phyloP scores from a whole-genome alignment of 805 yeast genomes.

The Scheffersomyces coipomensis region DNA sequence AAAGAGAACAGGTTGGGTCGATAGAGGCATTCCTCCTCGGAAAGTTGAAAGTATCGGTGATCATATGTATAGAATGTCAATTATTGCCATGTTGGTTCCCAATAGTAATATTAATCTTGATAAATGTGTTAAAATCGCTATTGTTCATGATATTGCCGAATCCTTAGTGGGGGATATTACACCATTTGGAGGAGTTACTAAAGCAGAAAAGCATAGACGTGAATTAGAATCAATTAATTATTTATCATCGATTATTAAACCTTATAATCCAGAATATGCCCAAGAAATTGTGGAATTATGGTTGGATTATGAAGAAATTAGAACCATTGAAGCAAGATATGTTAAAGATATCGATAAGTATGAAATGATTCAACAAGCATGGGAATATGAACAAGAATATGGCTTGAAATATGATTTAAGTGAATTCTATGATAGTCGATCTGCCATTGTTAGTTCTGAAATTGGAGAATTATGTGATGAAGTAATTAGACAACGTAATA shows the following conservation, averaged over 20 bases:
- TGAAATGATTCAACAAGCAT: conserved; percentile 79
- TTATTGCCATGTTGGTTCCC: conserved; percentile 71
- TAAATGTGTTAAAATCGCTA: conserved; percentile 79
- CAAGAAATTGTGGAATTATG: conserved; percentile 67
- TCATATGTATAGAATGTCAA: conserved; percentile 94
- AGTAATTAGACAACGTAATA: conserved; percentile 20
- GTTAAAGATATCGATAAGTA: conserved; percentile 94
- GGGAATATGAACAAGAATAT: conserved; percentile 75
- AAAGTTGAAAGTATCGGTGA: conserved; percentile 78
- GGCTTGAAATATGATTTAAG: conserved; percentile 57
- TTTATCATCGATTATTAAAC: conserved; percentile 55
- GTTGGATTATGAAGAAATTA: conserved; percentile 86
- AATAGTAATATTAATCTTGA: conserved; percentile 49
- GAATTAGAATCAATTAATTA: conserved; percentile 73
- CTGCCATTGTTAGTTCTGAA: conserved; percentile 67
- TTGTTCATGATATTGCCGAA: conserved; percentile 94
- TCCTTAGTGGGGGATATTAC: conserved; percentile 92
- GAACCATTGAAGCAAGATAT: conserved; percentile 78
- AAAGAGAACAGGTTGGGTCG: conserved; percentile 93
- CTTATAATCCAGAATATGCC: conserved; percentile 65
- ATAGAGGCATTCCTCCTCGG: conserved; percentile 49
- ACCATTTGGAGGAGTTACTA: conserved; percentile 65
- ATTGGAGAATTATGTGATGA: conserved; percentile 67
- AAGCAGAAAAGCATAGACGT: conserved; percentile 80
- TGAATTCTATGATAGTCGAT: conserved; percentile 66